Conservation (phyloP, 345 rosid species). For the Barbarea vulgaris region DNA sequence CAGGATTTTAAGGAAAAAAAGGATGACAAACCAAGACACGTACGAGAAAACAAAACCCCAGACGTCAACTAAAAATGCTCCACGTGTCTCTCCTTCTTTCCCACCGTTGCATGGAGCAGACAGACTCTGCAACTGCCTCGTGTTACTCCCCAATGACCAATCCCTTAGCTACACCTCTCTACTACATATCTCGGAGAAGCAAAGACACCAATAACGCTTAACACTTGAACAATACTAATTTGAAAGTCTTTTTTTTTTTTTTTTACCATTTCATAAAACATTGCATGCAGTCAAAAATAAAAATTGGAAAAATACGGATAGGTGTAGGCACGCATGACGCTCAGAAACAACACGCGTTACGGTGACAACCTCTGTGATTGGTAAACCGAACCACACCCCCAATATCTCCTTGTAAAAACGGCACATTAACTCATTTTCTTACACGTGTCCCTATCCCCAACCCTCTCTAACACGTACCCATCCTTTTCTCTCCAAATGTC, state of each 20-base stretch:
- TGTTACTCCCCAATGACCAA: slow-evolving; percentile 30
- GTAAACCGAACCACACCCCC: slow-evolving; percentile 42
- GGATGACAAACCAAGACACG: slow-evolving; percentile 19
- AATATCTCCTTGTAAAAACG: slow-evolving; percentile 34
- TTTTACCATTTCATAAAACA: background rate
- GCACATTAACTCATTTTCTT: slow-evolving; percentile 42
- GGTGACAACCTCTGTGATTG: slow-evolving; percentile 41
- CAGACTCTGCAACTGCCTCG: slow-evolving; percentile 44
- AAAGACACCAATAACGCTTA: slow-evolving; percentile 30
- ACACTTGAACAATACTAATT: background rate
- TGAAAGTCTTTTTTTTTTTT: background rate
- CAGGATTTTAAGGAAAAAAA: slow-evolving; percentile 15
- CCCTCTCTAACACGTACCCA: slow-evolving; percentile 74
- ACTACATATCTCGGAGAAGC: slow-evolving; percentile 15
- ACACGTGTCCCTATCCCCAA: slow-evolving; percentile 61
- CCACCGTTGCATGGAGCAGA: slow-evolving; percentile 57
- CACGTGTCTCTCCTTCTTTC: slow-evolving; percentile 34
- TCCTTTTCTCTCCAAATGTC: slow-evolving; percentile 60
- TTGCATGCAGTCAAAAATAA: slow-evolving; percentile 32
- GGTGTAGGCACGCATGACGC: slow-evolving; percentile 88
- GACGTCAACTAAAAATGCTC: slow-evolving; percentile 27
- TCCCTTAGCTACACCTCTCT: slow-evolving; percentile 16
- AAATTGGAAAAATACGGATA: slow-evolving; percentile 43
- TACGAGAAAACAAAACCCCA: slow-evolving; percentile 36
- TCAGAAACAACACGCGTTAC: slow-evolving; percentile 67